These are phyloP conservation scores for Dictyostelium brefeldianum DNA, from an alignment of 78 protist genomes.

Conservation along the genomic window DNA sequence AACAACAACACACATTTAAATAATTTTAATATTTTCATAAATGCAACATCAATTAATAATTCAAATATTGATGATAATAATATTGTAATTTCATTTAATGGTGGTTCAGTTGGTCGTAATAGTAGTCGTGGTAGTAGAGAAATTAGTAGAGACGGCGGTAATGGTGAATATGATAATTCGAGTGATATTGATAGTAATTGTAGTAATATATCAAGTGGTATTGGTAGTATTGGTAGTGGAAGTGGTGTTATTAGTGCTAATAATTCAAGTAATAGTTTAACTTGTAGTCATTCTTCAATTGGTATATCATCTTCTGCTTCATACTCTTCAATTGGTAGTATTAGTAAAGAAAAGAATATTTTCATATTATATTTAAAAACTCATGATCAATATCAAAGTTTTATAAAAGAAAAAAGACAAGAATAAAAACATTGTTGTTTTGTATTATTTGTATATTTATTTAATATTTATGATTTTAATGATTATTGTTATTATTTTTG, in stretches of 20 bases:
- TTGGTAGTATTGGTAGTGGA: background rate
- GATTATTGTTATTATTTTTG: too few relatives aligned
- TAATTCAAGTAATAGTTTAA: too few relatives aligned
- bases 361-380: constrained; percentile 11
- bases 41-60: background rate
- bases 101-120: background rate
- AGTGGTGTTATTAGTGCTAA: too few relatives aligned
- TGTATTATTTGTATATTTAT: background rate
- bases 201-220: background rate
- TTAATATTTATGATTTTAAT: background rate
- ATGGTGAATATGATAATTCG: too few relatives aligned
- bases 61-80: background rate
- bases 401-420: constrained; percentile 1
- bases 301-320: background rate
- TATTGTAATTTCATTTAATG: background rate
- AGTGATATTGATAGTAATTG: background rate
- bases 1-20: background rate
- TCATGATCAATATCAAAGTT: background rate
- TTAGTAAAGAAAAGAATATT: constrained; percentile 16
- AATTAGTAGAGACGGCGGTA: background rate
- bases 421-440: background rate
- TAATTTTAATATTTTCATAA: background rate
- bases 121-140: background rate
- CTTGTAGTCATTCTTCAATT: background rate
- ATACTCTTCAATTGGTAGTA: background rate